Evolutionary conservation across 768 basidiomycete species (phyloP).

Genomic region (Suillus plorans): DNA sequence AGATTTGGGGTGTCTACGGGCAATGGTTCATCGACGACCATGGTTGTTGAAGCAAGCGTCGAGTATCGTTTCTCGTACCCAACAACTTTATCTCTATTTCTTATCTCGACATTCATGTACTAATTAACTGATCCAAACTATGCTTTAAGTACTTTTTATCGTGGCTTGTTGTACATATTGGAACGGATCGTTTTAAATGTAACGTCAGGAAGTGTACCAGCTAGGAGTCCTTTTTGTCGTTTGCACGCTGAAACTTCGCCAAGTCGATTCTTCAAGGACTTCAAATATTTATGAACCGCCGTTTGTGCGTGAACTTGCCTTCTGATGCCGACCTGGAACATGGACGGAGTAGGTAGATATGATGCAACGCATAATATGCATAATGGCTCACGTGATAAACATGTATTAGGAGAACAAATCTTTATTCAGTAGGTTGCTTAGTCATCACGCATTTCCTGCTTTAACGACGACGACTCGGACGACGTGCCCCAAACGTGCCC

Average conservation of each 20-base stretch:
- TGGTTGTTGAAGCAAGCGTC: conserved; percentile 1
- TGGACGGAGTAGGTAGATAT: background rate
- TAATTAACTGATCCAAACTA: background rate
- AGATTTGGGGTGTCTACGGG: conserved; percentile 13
- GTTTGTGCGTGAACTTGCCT: background rate
- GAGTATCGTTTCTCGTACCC: background rate
- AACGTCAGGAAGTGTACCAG: background rate
- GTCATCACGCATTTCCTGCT: conserved; percentile 1
- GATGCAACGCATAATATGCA: background rate
- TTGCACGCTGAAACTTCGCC: background rate
- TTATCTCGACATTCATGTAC: background rate
- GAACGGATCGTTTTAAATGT: background rate
- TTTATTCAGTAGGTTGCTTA: background rate
- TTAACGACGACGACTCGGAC: background rate
- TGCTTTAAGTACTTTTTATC: background rate
- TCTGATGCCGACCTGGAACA: background rate
- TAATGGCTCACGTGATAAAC: background rate
- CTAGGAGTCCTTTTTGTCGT: background rate
- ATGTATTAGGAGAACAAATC: too few species aligned
- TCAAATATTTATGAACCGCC: background rate
- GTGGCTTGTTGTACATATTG: background rate
- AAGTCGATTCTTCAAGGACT: background rate
- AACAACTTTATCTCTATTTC: background rate
- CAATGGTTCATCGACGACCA: conserved; percentile 12
- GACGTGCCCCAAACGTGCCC: background rate